Evolutionary conservation across 192 early-diverging fungal species (phyloP), one percentile per base, ranked within the genome.

Genomic region (Rhizoclosmatium globosum): DNA sequence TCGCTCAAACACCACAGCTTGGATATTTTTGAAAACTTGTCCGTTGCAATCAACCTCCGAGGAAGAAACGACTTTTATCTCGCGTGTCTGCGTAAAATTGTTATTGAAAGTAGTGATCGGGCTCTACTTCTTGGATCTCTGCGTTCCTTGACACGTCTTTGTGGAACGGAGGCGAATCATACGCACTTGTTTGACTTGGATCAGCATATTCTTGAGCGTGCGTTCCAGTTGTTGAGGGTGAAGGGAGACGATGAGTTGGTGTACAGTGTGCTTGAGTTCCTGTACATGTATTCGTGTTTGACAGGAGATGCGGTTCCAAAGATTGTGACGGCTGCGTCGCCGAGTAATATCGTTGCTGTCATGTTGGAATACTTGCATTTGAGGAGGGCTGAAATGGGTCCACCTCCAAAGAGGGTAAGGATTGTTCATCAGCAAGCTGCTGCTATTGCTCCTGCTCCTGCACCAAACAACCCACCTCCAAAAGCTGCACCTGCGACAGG

Each of bases 21-120:
- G 13, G 93, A 94, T 38, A 88, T 93, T 38, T 85, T 94, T 64
- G 92, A 94, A 64, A 93, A 92, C 76, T 79, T 95, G 41, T 85
- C 90, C 21, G 81, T 83, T 1, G 82, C 86, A 64, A 80, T 93
- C 43, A 79, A 83, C 19, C 72, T 94, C 21, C 86, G 85, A 4
- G 91, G 86, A 13, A 74, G 82, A n/a, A 76, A 88, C 38, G 93
- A 95, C 56, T 85, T 88, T 43, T 94, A 90, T 71, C 80, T 95
- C 11, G 81, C 87, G 7, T 84, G 84, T 42, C 81, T 95, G 9
- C 83, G 85, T 47, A 83, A 84, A 17, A 72, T 92, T n/a, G 65
- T 93, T 0, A 91, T 87, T 38, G 90, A 88, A 2, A 87, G 83
- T 47, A 39, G 7, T 4, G 93, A 95, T 78, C 83, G 87, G 42